phyloP scores from a whole-genome alignment of 2,329 filamentous ascomycete species.

The Ceratocystis smalleyi region DNA sequence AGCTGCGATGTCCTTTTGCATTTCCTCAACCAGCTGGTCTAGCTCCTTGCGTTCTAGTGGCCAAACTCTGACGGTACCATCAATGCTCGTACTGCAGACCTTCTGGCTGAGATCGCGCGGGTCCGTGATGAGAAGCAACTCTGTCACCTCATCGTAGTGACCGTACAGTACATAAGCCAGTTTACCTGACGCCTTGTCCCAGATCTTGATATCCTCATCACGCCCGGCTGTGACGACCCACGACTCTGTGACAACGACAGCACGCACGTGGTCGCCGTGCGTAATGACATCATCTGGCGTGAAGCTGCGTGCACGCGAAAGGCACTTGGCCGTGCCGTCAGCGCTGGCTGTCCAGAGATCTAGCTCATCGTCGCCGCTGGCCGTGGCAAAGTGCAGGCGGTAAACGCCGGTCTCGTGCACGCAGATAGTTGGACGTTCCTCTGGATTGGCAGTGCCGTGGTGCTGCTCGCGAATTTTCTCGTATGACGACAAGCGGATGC shows the following conservation, averaged over 20 bases:
- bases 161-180: conserved; percentile 61
- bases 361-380: conserved; percentile 36
- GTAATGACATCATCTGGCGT: conserved; percentile 53
- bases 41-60: conserved; percentile 47
- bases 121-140: conserved; percentile 46
- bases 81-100: conserved; percentile 73
- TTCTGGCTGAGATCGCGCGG: conserved; percentile 26
- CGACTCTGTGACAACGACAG: conserved; percentile 56
- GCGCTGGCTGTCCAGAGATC: conserved; percentile 89
- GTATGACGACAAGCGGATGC: conserved; percentile 36
- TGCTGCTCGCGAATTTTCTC: conserved; percentile 39
- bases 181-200: conserved; percentile 60
- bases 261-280: conserved; percentile 83
- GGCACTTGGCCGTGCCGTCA: conserved; percentile 73
- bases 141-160: conserved; percentile 88
- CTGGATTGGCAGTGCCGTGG: conserved; percentile 27
- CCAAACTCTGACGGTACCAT: conserved; percentile 79
- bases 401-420: conserved; percentile 89
- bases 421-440: conserved; percentile 40
- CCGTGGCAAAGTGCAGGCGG: conserved; percentile 52
- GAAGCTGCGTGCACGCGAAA: conserved; percentile 54
- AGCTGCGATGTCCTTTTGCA: conserved; percentile 29
- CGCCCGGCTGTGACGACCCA: conserved; percentile 80
- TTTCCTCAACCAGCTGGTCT: conserved; percentile 34
- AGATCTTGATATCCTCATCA: conserved; percentile 82